phyloP scores from a whole-genome alignment of 768 basidiomycete species.

The Mycena vitilis region DNA sequence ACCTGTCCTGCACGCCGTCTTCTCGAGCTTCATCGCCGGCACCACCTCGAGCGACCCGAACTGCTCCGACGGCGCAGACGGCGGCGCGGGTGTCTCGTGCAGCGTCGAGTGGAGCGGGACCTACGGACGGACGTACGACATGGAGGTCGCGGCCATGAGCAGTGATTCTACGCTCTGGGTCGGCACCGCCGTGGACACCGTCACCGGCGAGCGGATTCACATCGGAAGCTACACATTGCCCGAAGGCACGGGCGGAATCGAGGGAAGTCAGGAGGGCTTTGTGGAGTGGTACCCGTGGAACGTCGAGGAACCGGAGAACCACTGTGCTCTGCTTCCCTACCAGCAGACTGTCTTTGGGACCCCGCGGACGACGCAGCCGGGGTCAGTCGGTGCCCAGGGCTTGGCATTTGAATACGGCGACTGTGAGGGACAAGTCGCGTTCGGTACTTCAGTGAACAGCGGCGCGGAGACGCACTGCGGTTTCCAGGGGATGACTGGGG shows the following conservation, averaged over 20 bases:
- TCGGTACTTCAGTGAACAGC: neutral
- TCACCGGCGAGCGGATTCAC: conserved; percentile 8
- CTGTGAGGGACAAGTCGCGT: conserved; percentile 25
- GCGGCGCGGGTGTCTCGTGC: too few species aligned
- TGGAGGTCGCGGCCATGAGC: too few species aligned
- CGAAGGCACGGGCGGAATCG: conserved; percentile 11
- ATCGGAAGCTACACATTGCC: conserved; percentile 29
- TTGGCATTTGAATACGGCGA: conserved; percentile 24
- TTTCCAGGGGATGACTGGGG: too few species aligned
- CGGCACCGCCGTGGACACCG: conserved; percentile 27
- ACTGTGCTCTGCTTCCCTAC: conserved; percentile 26
- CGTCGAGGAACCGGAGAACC: conserved; percentile 11
- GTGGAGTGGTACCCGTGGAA: conserved; percentile 37
- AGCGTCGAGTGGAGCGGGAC: too few species aligned
- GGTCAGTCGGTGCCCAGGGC: conserved; percentile 7
- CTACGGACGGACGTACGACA: too few species aligned
- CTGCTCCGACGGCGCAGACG: too few species aligned
- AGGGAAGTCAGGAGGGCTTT: conserved; percentile 21
- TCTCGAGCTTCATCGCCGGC: too few species aligned
- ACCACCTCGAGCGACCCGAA: too few species aligned
- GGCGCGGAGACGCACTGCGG: too few species aligned
- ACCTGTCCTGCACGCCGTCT: too few species aligned
- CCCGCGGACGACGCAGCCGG: conserved; percentile 14
- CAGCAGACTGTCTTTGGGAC: conserved; percentile 27
- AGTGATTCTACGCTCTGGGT: neutral